Conservation (phyloP, 257 asterid genomes). For the Petunia secreta region DNA sequence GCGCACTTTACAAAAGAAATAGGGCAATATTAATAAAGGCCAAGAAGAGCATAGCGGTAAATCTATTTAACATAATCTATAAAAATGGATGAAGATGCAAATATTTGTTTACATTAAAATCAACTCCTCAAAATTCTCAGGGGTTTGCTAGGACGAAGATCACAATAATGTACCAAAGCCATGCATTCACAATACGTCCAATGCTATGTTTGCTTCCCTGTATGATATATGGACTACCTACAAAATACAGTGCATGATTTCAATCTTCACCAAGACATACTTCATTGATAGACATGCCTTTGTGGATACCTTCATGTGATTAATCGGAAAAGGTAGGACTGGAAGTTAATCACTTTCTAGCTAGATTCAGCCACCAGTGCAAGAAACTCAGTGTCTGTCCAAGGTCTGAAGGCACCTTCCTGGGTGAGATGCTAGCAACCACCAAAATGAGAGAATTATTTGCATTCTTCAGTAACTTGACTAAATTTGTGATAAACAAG, state of each 20-base stretch:
- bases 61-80: too few species aligned
- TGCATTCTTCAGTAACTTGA: neutral
- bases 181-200: neutral
- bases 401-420: constrained; percentile 8
- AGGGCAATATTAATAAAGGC: neutral
- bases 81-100: neutral
- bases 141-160: neutral
- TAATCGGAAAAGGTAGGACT: neutral
- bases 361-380: neutral
- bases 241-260: neutral
- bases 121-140: neutral
- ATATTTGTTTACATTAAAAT: neutral
- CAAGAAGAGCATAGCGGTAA: neutral
- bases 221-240: neutral
- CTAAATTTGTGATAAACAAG: neutral
- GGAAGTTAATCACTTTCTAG: neutral
- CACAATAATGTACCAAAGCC: neutral
- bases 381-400: constrained; percentile 25
- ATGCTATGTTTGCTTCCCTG: neutral
- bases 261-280: neutral
- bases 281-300: neutral
- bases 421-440: constrained; percentile 19
- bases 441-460: neutral
- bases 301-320: neutral
- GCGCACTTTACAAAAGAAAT: neutral